Conservation (phyloP, 2,329 filamentous ascomycete genomes). For the Rhynchosporium agropyri region DNA sequence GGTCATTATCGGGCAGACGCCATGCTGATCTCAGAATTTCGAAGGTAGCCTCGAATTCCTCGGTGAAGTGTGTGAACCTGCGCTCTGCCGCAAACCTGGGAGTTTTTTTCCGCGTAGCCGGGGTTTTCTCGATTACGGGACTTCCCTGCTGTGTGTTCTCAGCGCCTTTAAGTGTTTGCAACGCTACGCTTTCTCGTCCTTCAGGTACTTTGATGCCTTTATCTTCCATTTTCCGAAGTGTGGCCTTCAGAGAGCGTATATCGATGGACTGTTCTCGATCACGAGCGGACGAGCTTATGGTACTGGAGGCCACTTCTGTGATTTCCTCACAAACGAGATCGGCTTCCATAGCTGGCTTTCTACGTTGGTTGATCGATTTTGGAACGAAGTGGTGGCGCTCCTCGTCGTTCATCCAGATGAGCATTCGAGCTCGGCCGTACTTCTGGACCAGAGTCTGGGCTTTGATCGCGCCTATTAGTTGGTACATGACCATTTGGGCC, state of each 20-base stretch:
- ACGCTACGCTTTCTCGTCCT: slow-evolving; percentile 46
- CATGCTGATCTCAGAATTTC: no score
- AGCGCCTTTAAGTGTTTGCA: slow-evolving; percentile 25
- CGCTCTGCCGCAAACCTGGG: no score
- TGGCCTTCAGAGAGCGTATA: slow-evolving; percentile 46
- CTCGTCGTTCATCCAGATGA: slow-evolving; percentile 69
- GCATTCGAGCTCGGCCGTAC: slow-evolving; percentile 78
- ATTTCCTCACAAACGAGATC: slow-evolving; percentile 64
- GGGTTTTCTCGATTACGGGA: background rate
- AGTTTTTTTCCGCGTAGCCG: background rate
- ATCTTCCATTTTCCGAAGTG: slow-evolving; percentile 52
- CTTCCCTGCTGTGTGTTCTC: background rate
- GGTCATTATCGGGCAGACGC: background rate
- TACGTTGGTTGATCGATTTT: slow-evolving; percentile 56
- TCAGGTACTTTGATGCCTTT: slow-evolving; percentile 49
- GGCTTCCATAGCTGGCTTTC: slow-evolving; percentile 58
- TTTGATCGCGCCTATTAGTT: slow-evolving; percentile 63
- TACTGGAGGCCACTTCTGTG: slow-evolving; percentile 55
- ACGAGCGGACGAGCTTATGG: slow-evolving; percentile 35
- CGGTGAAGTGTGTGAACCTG: no score
- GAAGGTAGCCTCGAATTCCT: no score
- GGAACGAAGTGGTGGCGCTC: slow-evolving; percentile 66
- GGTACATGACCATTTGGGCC: slow-evolving; percentile 59
- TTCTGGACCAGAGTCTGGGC: slow-evolving; percentile 65
- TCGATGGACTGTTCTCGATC: slow-evolving; percentile 53